Evolutionary conservation across 192 early-diverging fungal genomes (phyloP), one percentile per base, ranked within the genome.

Genomic region (Mortierella hygrophila): DNA sequence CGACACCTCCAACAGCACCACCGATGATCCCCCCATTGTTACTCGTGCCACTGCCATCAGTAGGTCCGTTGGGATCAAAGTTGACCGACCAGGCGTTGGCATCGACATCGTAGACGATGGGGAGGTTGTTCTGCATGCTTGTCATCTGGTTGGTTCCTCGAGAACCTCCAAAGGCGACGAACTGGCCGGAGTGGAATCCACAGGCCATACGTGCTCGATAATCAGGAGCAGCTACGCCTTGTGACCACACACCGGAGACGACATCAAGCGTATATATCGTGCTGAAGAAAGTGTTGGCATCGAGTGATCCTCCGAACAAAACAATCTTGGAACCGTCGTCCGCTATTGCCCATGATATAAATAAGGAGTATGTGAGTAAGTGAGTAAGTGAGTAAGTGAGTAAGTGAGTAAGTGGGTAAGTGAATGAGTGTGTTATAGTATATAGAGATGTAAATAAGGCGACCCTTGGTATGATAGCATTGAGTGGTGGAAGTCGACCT

Each of bases 141-240:
- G 75, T 71, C 16, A 35, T 44, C 37, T 77, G 72, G 47, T 70
- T 75, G 40, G 65, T 49, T 26, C 52, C 73, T 32, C 77, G 74
- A 10, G 82, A 86, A 35, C 83, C 83, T 6, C 83, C 83, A 55
- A 54, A 86, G 40, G 52, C 83, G 26, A 86, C 69, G 21, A 86
- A 74, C 63, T 86, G 83, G 26, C 15, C 42, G n/a, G 73, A 20
- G 46, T 80, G 70, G 47, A 77, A 41, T 7, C 63, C 78, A 13
- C 83, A 86, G 42, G 83, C 74, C 78, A 86, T 77, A 9, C 83
- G 73, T 5, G 83, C 80, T 37, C 83, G 68, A 16, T 41, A 32
- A 0, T n/a, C 26, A 1, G 35, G 8, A 6, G 78, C 70, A 8
- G 75, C 44, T 3, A 10, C 29, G 10, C 74, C 74, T 18, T 35